Evolutionary conservation across 176 grass and related monocot genomes (phyloP).

Genomic region (Poa annua): DNA sequence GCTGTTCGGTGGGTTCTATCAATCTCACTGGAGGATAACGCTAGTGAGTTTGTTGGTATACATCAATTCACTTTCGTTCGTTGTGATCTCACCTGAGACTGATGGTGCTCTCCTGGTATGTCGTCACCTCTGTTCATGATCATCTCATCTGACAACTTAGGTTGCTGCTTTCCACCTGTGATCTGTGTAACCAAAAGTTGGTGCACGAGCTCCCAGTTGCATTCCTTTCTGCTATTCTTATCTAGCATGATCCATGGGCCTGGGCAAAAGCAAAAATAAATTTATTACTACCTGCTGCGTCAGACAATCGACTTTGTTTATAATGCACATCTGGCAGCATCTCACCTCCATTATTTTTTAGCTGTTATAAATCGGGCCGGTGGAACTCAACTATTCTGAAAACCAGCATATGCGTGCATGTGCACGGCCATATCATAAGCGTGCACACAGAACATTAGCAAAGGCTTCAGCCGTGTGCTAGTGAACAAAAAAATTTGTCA

Average conservation of each 20-base stretch:
- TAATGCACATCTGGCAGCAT: not conserved
- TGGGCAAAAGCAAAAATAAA: no score
- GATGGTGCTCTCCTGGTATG: no score
- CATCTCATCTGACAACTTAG: not conserved
- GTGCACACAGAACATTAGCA: not conserved
- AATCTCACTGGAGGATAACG: not conserved
- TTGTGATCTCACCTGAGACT: no score
- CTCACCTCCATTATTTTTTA: not conserved
- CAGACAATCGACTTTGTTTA: not conserved
- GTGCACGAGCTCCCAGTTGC: not conserved
- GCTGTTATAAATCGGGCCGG: not conserved
- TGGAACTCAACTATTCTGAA: not conserved
- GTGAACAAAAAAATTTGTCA: not conserved
- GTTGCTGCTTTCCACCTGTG: not conserved
- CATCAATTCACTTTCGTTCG: not conserved
- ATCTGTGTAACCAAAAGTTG: not conserved
- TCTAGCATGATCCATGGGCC: no score
- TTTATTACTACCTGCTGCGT: not conserved
- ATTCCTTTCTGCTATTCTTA: no score
- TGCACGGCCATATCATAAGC: not conserved
- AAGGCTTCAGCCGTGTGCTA: not conserved
- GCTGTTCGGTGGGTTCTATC: not conserved
- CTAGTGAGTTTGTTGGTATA: not conserved
- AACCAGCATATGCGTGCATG: not conserved
- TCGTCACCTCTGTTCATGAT: not conserved